phyloP scores from a whole-genome alignment of 352 stramenopile genomes.

The Phytopythium kandeliae region DNA sequence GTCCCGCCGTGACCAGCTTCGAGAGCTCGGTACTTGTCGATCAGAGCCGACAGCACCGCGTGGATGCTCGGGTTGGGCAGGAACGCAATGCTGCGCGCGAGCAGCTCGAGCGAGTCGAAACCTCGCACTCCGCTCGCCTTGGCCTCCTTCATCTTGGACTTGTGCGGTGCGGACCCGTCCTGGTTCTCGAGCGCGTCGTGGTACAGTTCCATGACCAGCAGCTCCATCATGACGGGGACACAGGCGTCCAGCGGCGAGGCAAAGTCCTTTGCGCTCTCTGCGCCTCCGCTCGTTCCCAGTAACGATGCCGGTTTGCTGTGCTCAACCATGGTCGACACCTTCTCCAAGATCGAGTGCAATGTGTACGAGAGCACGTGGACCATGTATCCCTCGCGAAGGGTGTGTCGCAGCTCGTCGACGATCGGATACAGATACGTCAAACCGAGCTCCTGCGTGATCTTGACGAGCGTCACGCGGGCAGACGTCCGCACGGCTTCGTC shows the following conservation, averaged over 20 bases:
- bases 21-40: conserved; percentile 68
- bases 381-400: conserved; percentile 80
- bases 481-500: conserved; percentile 91
- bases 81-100: conserved; percentile 80
- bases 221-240: conserved; percentile 75
- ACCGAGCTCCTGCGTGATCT: conserved; percentile 91
- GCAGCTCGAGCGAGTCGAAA: conserved; percentile 73
- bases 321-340: conserved; percentile 55
- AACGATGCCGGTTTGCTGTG: conserved; percentile 26
- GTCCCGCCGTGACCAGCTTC: conserved; percentile 23
- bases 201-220: conserved; percentile 81
- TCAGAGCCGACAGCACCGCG: conserved; percentile 57
- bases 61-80: conserved; percentile 82
- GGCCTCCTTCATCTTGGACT: conserved; percentile 89
- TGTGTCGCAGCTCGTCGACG: conserved; percentile 79
- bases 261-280: conserved; percentile 21
- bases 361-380: conserved; percentile 85
- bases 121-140: conserved; percentile 58
- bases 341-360: conserved; percentile 80
- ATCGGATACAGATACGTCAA: conserved; percentile 80
- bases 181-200: conserved; percentile 57
- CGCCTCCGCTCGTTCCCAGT: conserved; percentile 13
- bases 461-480: conserved; percentile 91
- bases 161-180: conserved; percentile 38
- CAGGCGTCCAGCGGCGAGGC: conserved; percentile 71